These are phyloP conservation scores for Acer campestre DNA, from an alignment of 345 rosid species.

Conservation along the genomic window DNA sequence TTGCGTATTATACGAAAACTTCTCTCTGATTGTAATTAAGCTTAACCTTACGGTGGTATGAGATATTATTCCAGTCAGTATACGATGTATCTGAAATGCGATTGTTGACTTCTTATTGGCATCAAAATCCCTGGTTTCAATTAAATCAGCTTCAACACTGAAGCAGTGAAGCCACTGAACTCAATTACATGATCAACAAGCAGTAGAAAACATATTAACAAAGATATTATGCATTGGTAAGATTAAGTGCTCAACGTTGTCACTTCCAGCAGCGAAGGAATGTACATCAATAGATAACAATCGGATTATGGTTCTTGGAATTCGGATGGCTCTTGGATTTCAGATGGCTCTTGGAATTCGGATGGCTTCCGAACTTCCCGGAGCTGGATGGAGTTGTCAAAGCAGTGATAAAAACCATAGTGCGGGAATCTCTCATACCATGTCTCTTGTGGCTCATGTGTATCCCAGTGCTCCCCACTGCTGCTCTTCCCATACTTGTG, in stretches of 20 bases:
- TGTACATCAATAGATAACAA: neutral
- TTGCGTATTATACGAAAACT: neutral
- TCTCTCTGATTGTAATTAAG: neutral
- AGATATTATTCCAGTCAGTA: neutral
- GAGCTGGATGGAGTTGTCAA: conserved; percentile 83
- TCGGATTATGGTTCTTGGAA: conserved; percentile 22
- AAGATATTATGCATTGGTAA: neutral
- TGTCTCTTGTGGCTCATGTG: conserved; percentile 70
- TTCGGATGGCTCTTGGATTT: conserved; percentile 55
- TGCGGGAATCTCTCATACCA: conserved; percentile 98
- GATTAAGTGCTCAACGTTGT: too few species aligned
- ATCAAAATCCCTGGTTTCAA: neutral
- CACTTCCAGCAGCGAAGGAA: conserved; percentile 8
- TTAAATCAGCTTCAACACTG: neutral
- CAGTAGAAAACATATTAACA: neutral
- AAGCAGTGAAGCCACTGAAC: neutral
- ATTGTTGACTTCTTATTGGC: too few species aligned
- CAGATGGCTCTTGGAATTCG: conserved; percentile 55
- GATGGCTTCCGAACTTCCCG: conserved; percentile 73
- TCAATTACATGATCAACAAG: neutral
- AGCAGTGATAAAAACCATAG: conserved; percentile 89
- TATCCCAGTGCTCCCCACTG: conserved; percentile 96
- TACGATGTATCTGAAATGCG: neutral
- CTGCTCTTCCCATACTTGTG: conserved; percentile 98
- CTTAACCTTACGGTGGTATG: neutral